These are phyloP conservation scores for Calendula officinalis DNA, from an alignment of 129 eudicot species.

Conservation along the genomic window DNA sequence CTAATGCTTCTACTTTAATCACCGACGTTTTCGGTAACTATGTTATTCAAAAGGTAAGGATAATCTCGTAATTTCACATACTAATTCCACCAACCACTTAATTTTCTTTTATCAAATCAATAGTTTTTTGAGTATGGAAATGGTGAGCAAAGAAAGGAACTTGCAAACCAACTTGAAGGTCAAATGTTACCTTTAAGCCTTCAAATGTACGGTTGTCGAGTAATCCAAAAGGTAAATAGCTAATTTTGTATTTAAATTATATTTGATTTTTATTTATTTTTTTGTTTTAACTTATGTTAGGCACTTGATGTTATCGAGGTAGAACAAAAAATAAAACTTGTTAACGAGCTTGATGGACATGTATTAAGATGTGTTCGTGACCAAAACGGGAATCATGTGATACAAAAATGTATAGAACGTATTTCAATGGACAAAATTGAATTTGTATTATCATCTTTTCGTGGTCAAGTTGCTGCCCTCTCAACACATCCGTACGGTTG, in stretches of 20 bases:
- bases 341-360: conserved; percentile 83
- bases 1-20: conserved; percentile 62
- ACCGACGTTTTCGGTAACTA: conserved; percentile 95
- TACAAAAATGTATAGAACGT: conserved; percentile 84
- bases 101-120: neutral
- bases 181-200: conserved; percentile 68
- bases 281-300: conserved; percentile 32
- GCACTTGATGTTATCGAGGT: conserved; percentile 81
- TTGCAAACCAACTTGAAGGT: conserved; percentile 60
- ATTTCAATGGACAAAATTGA: conserved; percentile 48
- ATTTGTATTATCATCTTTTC: conserved; percentile 71
- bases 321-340: conserved; percentile 67
- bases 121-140: conserved; percentile 90
- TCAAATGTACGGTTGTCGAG: conserved; percentile 97
- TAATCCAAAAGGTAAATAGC: conserved; percentile 72
- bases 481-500: conserved; percentile 94
- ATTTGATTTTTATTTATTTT: neutral
- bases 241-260: conserved; percentile 2
- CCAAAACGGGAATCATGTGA: conserved; percentile 88
- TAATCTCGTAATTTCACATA: conserved; percentile 2
- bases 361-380: conserved; percentile 83
- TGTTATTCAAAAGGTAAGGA: conserved; percentile 80
- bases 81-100: neutral
- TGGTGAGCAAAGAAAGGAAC: conserved; percentile 58
- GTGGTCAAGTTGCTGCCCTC: conserved; percentile 73